Base-by-base conservation (phyloP, 2,329 filamentous ascomycete species). In the Falciphora oryzae region DNA sequence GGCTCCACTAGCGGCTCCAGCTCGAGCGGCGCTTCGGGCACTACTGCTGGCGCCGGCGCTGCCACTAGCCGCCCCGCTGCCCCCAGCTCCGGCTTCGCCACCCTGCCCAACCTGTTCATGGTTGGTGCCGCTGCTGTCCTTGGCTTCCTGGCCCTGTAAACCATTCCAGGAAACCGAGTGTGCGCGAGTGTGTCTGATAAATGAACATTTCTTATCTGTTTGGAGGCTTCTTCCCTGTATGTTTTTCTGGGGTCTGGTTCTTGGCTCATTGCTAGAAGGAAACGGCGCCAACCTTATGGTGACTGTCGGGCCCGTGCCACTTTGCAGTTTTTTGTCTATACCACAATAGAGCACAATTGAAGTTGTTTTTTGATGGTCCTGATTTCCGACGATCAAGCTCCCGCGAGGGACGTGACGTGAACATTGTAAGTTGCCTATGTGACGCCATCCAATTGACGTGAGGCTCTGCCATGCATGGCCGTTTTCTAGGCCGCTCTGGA, bases 1-100 rank as follows among this genome's bases (percentile, higher is more conserved):
- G 29, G 44, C 60, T 57, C 68, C 22, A 68, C 68, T 59, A 68
- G 66, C 66, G 69, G 65, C 65, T 31, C 28, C 58, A 28, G 27
- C 29, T 31, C 58, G 2, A 38, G 16, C 58, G 58, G 58, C 18
- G 22, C 28, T 28, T 38, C 58, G 4, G 58, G 58, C 28, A n/a
- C 58, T 14, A 60, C 28, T 35, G 22, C 58, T 7, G 29, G 58
- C 29, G 22, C 58, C 29, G 22, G 28, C 16, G 31, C 14, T n/a
- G 27, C 58, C 22, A 22, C 58, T 4, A 31, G 8, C 28, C 22
- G 18, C 25, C 14, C 27, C 4, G 29, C 53, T 22, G 35, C 61
- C 27, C 29, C 35, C 31, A 57, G 61, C 44, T 44, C 44, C 22
- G 61, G 14, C 18, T 31, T 57, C 16, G 53, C 53, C 50, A 63